phyloP scores from a whole-genome alignment of 352 stramenopile species.

The Globisporangium lucens region DNA sequence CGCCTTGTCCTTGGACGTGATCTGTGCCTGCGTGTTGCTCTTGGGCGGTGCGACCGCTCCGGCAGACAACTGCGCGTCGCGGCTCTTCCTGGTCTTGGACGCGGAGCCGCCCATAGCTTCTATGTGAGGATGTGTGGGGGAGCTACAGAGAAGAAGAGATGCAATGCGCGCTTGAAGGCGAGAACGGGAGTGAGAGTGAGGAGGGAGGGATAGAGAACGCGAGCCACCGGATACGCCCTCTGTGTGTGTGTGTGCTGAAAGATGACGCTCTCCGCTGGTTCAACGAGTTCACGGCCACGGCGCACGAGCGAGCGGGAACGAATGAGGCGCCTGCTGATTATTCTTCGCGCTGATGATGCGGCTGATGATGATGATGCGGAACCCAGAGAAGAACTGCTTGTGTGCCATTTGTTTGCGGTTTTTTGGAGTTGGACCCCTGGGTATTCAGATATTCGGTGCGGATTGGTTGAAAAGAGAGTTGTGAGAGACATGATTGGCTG shows the following conservation, averaged over 20 bases:
- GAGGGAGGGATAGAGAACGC: not conserved
- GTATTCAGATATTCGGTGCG: not conserved
- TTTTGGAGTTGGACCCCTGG: not conserved
- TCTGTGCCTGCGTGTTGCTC: slow-evolving; percentile 41
- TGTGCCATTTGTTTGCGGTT: not conserved
- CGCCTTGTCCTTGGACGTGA: slow-evolving; percentile 88
- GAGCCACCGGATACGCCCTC: not conserved
- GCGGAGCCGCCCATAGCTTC: slow-evolving; percentile 23
- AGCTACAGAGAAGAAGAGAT: not conserved
- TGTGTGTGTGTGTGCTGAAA: not conserved
- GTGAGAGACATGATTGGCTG: not conserved
- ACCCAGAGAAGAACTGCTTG: not conserved
- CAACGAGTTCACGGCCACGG: not conserved
- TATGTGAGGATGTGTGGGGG: not conserved
- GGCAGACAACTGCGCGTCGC: slow-evolving; percentile 7
- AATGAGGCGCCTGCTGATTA: slow-evolving; percentile 1
- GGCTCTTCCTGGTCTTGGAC: slow-evolving; percentile 50
- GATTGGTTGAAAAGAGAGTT: not conserved
- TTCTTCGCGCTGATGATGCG: not conserved
- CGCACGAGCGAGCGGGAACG: no score
- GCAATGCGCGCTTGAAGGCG: not conserved
- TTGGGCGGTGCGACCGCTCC: slow-evolving; percentile 7
- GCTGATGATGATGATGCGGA: not conserved
- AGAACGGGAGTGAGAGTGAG: not conserved
- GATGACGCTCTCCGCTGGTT: slow-evolving; percentile 1